A percentile compares a stretch with the other conserved stretches of the same genome.
Evolutionary conservation across 352 stramenopile species (phyloP).

Genomic region (Phytophthora hybrid): DNA sequence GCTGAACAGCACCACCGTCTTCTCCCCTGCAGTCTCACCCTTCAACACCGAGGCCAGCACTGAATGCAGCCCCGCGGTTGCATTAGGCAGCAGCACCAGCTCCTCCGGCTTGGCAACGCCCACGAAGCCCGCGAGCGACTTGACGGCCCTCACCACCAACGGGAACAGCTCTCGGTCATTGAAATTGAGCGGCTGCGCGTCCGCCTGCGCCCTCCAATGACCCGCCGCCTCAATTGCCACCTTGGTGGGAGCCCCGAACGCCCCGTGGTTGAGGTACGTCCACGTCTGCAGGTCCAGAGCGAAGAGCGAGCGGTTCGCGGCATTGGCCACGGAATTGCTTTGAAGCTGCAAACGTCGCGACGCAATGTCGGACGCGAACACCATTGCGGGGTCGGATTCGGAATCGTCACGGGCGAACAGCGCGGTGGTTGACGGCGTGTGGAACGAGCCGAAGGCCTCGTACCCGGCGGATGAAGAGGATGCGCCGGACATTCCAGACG

Average conservation of each 20-base stretch:
- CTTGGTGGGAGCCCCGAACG: slow-evolving; percentile 87
- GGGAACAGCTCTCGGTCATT: slow-evolving; percentile 94
- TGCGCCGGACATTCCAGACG: slow-evolving; percentile 2
- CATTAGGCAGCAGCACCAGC: slow-evolving; percentile 89
- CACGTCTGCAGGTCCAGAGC: slow-evolving; percentile 68
- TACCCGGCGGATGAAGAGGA: slow-evolving; percentile 43
- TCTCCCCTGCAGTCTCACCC: slow-evolving; percentile 13
- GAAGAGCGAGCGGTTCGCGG: slow-evolving; percentile 52
- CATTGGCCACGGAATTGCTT: slow-evolving; percentile 30
- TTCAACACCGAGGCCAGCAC: slow-evolving; percentile 67
- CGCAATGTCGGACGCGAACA: slow-evolving; percentile 28
- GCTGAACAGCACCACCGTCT: slow-evolving; percentile 75
- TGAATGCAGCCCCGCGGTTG: slow-evolving; percentile 91
- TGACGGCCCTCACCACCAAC: slow-evolving; percentile 83
- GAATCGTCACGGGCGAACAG: slow-evolving; percentile 53
- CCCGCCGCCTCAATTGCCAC: slow-evolving; percentile 71
- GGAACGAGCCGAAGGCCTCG: slow-evolving; percentile 82
- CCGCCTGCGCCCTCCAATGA: slow-evolving; percentile 81
- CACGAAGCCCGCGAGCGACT: slow-evolving; percentile 79
- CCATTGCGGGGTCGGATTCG: slow-evolving; percentile 11
- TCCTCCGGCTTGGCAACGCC: slow-evolving; percentile 54
- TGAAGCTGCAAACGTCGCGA: slow-evolving; percentile 28
- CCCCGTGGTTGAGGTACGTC: slow-evolving; percentile 96
- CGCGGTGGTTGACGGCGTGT: slow-evolving; percentile 62
- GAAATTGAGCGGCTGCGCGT: slow-evolving; percentile 92